A percentile compares a stretch with the other conserved stretches of the same genome.
Conservation (phyloP, 768 basidiomycete genomes). For the Cyclocybe aegerita region DNA sequence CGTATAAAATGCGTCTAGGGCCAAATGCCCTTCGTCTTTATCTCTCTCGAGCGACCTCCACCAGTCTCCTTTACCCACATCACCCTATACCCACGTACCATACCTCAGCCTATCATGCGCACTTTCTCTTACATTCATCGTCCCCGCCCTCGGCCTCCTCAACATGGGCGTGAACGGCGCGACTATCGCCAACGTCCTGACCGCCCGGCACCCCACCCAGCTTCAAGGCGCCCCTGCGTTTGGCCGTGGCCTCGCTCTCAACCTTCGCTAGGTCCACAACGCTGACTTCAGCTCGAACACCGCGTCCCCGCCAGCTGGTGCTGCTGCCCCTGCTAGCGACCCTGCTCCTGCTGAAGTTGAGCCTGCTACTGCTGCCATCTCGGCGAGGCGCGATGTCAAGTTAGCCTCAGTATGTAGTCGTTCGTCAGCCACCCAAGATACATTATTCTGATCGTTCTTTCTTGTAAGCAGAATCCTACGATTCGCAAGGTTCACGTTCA, state of each 20-base stretch:
- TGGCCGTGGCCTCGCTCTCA: neutral
- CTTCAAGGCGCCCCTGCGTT: neutral
- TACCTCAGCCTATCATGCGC: conserved; percentile 9
- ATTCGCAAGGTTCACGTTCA: neutral
- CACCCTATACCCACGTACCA: neutral
- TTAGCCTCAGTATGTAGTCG: too few relatives aligned
- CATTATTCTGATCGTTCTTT: too few relatives aligned
- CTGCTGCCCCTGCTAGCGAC: neutral
- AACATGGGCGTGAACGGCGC: conserved; percentile 18
- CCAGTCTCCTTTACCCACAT: neutral
- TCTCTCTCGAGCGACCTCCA: too few relatives aligned
- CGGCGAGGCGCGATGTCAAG: neutral
- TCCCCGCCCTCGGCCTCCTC: conserved; percentile 15
- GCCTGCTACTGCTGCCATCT: neutral
- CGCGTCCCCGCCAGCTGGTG: too few relatives aligned
- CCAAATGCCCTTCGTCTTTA: too few relatives aligned
- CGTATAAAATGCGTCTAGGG: too few relatives aligned
- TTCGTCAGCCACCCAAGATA: too few relatives aligned
- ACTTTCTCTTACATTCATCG: conserved; percentile 9
- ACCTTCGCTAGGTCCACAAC: conserved; percentile 18
- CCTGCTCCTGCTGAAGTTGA: neutral
- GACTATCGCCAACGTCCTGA: conserved; percentile 13
- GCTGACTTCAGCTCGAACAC: conserved; percentile 20
- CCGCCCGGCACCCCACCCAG: neutral
- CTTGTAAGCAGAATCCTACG: neutral